Base-by-base conservation (phyloP, 805 yeast species). In the Myxozyma neotropica region DNA sequence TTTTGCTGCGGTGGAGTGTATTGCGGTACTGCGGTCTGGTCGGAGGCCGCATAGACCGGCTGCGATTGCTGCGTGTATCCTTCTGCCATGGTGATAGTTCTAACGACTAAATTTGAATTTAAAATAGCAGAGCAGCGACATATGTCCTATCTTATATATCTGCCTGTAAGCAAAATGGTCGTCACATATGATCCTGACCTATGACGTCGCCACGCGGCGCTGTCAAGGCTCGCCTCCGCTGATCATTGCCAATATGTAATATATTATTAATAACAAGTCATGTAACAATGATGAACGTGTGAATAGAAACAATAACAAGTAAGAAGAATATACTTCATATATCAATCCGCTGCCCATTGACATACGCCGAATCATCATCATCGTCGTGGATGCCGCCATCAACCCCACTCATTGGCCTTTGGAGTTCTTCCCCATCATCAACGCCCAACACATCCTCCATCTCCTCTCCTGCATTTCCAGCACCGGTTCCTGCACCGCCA, bases 311-410 rank as follows among this genome's bases (percentile, higher is more conserved):
- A 42, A 42, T 19, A 6, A 10, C 5, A 42, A 42, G 21, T 10
- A 4, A 42, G 21, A 42, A 23, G 5, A 42, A 42, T 2, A 6
- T 2, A 10, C 15, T 26, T 72, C 71, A 89, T 67, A 91, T 80
- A 73, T 91, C 97, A 71, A 91, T 90, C 67, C 73, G 72, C 61
- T 89, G 87, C 24, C 96, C 96, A 72, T 88, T 89, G 53, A 89
- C 94, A 75, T 88, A 89, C 69, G 87, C 92, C 70, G 87, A 92
- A 29, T 85, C 92, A 78, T 83, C 83, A 57, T 81, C 83, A 66
- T 84, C 85, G 27, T 33, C 36, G 66, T 83, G 81, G 50, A 78
- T 80, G 58, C 76, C 80, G 48, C 74, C 70, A 47, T 69, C 69
- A 38, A 66, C 64, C 15, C 58, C 55, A 47, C 55, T 56, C 66